Percentiles rank a stretch among this genome's conserved stretches.
Evolutionary conservation across 768 basidiomycete species (phyloP).

Genomic region (Podaxis sp.): DNA sequence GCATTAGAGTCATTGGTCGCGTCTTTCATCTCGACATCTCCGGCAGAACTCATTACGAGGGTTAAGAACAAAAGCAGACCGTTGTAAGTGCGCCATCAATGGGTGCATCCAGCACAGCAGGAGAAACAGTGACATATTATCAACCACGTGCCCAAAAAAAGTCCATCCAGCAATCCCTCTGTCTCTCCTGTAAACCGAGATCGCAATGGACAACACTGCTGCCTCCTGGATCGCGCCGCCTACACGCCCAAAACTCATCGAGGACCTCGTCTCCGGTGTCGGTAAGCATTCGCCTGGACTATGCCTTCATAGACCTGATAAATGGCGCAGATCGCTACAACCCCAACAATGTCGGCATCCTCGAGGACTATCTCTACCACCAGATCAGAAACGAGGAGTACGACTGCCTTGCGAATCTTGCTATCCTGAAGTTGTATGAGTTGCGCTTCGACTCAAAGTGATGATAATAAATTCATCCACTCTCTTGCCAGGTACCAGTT

Average conservation of each 20-base stretch:
- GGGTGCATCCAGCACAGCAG: not conserved
- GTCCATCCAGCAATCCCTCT: slow-evolving; percentile 7
- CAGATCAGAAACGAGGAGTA: slow-evolving; percentile 91
- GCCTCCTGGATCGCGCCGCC: slow-evolving; percentile 62
- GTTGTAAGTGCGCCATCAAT: not conserved
- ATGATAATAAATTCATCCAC: not conserved
- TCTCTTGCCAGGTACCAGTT: slow-evolving; percentile 77
- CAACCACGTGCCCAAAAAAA: slow-evolving; percentile 28
- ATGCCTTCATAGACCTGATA: slow-evolving; percentile 5
- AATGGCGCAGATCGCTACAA: slow-evolving; percentile 85
- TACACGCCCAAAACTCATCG: slow-evolving; percentile 82
- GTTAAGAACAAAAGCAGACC: not conserved
- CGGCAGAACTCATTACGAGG: slow-evolving; percentile 3
- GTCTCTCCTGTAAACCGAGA: slow-evolving; percentile 10
- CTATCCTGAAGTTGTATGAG: slow-evolving; percentile 82
- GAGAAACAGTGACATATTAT: not conserved
- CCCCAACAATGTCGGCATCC: slow-evolving; percentile 86
- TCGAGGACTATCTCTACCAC: slow-evolving; percentile 95
- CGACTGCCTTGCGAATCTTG: slow-evolving; percentile 92
- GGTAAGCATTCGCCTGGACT: slow-evolving; percentile 42
- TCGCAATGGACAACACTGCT: slow-evolving; percentile 43
- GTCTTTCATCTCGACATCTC: slow-evolving; percentile 13
- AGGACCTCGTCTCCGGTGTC: slow-evolving; percentile 87
- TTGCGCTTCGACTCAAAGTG: slow-evolving; percentile 15
- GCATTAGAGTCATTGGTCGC: not conserved